Percentiles rank a stretch among this genome's conserved stretches.
Conservation (phyloP, 2,329 filamentous ascomycete species). For the Cadophora sp. region DNA sequence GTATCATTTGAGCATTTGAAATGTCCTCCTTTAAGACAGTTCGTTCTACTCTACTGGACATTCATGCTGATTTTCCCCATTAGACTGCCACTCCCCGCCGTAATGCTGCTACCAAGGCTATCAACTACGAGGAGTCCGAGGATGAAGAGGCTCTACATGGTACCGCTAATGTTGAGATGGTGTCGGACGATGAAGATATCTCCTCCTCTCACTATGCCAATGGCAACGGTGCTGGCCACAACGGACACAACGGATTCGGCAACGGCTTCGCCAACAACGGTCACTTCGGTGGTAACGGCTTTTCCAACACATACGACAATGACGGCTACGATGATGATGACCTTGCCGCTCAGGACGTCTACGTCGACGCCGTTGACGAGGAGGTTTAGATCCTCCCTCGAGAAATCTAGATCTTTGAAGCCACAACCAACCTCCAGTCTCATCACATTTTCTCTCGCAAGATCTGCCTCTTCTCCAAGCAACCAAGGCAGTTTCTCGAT, state of each 20-base stretch:
- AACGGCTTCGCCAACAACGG: background rate
- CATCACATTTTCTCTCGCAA: background rate
- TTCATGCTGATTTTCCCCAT: background rate
- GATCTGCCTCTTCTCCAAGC: background rate
- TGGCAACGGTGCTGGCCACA: background rate
- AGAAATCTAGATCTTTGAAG: background rate
- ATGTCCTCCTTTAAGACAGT: too few species aligned
- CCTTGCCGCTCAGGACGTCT: slow-evolving; percentile 5
- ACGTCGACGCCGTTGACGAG: slow-evolving; percentile 24
- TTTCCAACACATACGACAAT: background rate
- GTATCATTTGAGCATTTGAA: background rate
- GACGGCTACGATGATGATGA: background rate
- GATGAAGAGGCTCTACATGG: slow-evolving; percentile 23
- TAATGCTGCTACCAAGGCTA: background rate
- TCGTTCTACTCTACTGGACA: too few species aligned
- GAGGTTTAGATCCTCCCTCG: slow-evolving; percentile 12
- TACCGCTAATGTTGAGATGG: slow-evolving; percentile 14
- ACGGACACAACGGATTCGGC: slow-evolving; percentile 6
- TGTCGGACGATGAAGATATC: background rate
- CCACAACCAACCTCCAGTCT: background rate
- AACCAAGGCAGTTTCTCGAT: too few species aligned
- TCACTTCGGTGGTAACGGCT: background rate
- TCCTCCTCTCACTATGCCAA: slow-evolving; percentile 17
- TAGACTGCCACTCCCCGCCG: slow-evolving; percentile 8
- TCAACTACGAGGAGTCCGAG: slow-evolving; percentile 25